Evolutionary conservation across 345 rosid genomes (phyloP), one percentile per base, ranked within the genome.

Genomic region (Corchorus olitorius): DNA sequence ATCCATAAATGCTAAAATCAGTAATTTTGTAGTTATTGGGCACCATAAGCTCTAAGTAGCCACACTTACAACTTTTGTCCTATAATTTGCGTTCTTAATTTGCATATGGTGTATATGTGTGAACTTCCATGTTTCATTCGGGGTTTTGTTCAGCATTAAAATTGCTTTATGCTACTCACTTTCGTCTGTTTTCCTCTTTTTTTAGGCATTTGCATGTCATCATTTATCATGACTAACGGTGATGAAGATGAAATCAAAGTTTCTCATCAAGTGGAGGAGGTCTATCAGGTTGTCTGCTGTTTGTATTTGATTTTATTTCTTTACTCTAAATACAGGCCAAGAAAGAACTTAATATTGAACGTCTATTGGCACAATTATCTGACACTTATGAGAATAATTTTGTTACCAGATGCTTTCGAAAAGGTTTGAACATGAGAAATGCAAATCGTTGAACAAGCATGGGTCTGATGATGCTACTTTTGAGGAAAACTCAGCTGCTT

Each of bases 161-260:
- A 12, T 17, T 8, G 16, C 22, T 59, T 43, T 60, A 16, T 53
- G 48, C 3, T 1, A 41, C 52, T 55, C 8, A 46, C 53, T 16
- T 69, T 59, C 17, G 34, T 14, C 49, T 53, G 5, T 6, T 4
- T 0, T 35, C 49, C 27, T 68, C 53, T 56, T 46, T 64, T 69
- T 75, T 49, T 74, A 94, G 98, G 98, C 71, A 85, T 89, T 78
- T 86, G 92, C 88, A 87, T 95, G 88, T 90, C 94, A 72, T 86
- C 90, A 9, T 83, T 85, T 79, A 84, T 95, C 59, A 82, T 87
- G 22, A 85, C 80, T 75, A 79, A 84, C 66, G 78, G 78, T 60
- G 82, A 76, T 49, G 81, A 79, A 73, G 90, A 86, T 71, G 65
- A 73, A 76, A 79, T 17, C 65, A 75, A 76, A 74, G 84, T 84